phyloP scores from a whole-genome alignment of 805 yeast genomes.

The Zygoascus ofunaensis region DNA sequence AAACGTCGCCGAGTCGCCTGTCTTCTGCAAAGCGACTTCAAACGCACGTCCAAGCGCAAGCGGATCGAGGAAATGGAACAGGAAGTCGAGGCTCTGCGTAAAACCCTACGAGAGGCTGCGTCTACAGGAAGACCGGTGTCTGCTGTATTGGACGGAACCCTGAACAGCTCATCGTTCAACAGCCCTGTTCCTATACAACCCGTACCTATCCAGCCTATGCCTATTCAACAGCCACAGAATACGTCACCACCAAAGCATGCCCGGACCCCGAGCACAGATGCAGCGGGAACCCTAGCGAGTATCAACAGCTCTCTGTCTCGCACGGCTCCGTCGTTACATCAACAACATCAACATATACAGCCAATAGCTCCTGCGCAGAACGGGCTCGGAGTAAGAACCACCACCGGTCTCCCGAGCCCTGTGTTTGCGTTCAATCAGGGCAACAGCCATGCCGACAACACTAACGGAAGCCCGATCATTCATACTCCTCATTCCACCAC shows the following conservation, averaged over 20 bases:
- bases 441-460: neutral
- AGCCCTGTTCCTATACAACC: neutral
- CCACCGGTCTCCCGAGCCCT: neutral
- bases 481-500: neutral
- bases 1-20: slow-evolving; percentile 60
- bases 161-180: neutral
- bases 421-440: neutral
- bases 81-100: slow-evolving; percentile 62
- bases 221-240: neutral
- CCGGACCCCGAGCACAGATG: neutral
- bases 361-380: neutral
- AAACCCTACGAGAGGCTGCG: slow-evolving; percentile 31
- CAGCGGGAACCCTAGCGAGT: neutral
- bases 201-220: neutral
- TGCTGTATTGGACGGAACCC: neutral
- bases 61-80: slow-evolving; percentile 47
- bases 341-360: neutral
- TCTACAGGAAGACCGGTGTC: neutral
- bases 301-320: neutral
- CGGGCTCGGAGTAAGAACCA: neutral
- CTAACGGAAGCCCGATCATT: neutral
- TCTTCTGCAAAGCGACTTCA: slow-evolving; percentile 68
- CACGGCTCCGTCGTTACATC: neutral
- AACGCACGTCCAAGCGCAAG: slow-evolving; percentile 76
- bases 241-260: neutral